Base-by-base conservation (phyloP, 179 eudicot species). In the Gypsophila paniculata region DNA sequence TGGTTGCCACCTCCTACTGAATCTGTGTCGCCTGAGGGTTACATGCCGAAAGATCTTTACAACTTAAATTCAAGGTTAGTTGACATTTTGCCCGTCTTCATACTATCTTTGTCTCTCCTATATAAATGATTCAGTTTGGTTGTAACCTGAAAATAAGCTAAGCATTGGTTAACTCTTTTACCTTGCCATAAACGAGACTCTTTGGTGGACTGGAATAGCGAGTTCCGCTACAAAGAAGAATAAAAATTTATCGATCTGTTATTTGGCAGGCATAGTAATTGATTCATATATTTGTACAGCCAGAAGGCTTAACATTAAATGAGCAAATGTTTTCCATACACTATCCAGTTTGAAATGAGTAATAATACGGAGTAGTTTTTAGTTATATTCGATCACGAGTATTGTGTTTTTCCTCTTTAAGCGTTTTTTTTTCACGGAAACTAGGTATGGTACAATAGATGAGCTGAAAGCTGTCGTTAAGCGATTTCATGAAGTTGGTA, bases 1-100 rank as follows among this genome's bases (percentile, higher is more conserved):
- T 95, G 98, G 99, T 79, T 95, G 77, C 97, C 98, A 44, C 99
- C 99, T 3, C 99, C 99, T 6, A 95, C 98, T 49, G 99, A 92
- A 38, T 92, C 98, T 67, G 97, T 95, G 29, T 90, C 99, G 32
- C 98, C 98, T 68, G 99, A 95, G 80, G 99, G 99, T 73, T 92
- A 92, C 86, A 92, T 95, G 99, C 99, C 99, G 12, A 85, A 67
- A 82, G 99, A 95, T 83, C 86, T 92, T 58, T 95, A 95, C 76
- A 87, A 95, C 83, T 86, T 92, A 51, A 89, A 95, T 66, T 95
- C 98, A 75, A 90, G 98, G 99, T 95, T 65, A 42, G 81, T 69
- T 48, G 51, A 32, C 39, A n/a, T 23, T 55, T 71, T 23, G 19
- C 44, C 18, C n/a, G 49, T 54, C 61, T 54, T 55, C 21, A 25